A percentile compares a stretch with the other conserved stretches of the same genome.
phyloP scores from a whole-genome alignment of 306 rosid species.

The Inga leiocalycina region DNA sequence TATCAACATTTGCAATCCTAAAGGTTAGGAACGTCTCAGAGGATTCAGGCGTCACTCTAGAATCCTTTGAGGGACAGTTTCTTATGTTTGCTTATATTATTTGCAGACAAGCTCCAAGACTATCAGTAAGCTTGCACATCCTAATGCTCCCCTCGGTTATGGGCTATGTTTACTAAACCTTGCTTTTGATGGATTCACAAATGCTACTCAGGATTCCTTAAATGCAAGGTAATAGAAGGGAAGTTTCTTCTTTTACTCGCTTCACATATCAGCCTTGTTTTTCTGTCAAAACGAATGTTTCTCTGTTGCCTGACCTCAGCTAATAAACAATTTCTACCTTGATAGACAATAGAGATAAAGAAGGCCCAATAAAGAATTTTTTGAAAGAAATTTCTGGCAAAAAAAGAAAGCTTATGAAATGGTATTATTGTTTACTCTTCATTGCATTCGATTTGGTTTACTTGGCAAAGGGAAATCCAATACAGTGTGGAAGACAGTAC shows the following conservation, averaged over 20 bases:
- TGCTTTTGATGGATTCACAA: slow-evolving; percentile 97
- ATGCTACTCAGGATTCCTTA: slow-evolving; percentile 99
- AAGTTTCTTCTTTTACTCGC: slow-evolving; percentile 3
- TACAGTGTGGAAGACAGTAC: slow-evolving; percentile 15
- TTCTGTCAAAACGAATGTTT: neutral
- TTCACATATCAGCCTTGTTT: neutral
- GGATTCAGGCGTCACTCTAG: neutral
- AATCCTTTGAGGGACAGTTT: neutral
- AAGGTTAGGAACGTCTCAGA: slow-evolving; percentile 57
- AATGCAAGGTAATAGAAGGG: slow-evolving; percentile 54
- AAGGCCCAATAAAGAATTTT: neutral
- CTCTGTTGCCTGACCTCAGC: neutral
- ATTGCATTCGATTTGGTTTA: neutral
- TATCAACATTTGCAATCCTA: slow-evolving; percentile 82
- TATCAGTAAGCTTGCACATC: slow-evolving; percentile 87
- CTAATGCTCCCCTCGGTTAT: slow-evolving; percentile 95
- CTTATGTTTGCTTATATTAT: slow-evolving; percentile 29
- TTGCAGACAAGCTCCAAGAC: slow-evolving; percentile 94
- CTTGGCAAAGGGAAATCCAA: slow-evolving; percentile 16
- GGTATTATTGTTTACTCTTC: neutral
- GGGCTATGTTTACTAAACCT: slow-evolving; percentile 92
- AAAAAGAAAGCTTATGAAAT: slow-evolving; percentile 14
- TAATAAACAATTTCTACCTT: slow-evolving; percentile 17
- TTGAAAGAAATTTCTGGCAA: neutral
- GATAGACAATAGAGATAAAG: neutral